Evolutionary conservation across 495 filamentous ascomycete genomes (phyloP).

Genomic region (Talaromyces wortmannii): DNA sequence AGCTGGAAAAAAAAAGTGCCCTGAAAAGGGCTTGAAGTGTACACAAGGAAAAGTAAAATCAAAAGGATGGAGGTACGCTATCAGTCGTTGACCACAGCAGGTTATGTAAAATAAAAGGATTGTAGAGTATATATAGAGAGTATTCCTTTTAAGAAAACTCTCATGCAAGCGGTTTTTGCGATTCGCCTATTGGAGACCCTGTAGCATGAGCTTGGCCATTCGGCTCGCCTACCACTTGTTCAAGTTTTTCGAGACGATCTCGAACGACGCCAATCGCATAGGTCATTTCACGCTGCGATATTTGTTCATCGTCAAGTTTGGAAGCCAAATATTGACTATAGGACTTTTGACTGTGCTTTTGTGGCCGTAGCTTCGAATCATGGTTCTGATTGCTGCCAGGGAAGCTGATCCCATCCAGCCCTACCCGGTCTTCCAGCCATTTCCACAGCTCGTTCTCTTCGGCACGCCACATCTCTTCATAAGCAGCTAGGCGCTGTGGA

Average conservation of each 20-base stretch:
- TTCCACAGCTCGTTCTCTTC: constrained; percentile 93
- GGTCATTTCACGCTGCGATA: constrained; percentile 74
- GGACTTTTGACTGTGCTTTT: constrained; percentile 10
- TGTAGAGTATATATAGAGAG: background rate
- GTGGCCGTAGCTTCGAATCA: constrained; percentile 14
- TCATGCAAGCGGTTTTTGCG: background rate
- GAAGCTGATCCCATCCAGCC: constrained; percentile 58
- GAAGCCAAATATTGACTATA: constrained; percentile 25
- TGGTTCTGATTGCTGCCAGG: constrained; percentile 21
- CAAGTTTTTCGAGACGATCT: constrained; percentile 68
- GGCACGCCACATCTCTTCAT: constrained; percentile 86
- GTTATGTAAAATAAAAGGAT: background rate
- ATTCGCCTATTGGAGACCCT: constrained; percentile 1
- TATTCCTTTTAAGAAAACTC: background rate
- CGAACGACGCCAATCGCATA: constrained; percentile 82
- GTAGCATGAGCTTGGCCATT: constrained; percentile 17
- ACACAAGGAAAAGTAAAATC: background rate
- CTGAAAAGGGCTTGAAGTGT: background rate
- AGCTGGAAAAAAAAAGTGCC: background rate
- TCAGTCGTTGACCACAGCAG: background rate
- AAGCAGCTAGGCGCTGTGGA: constrained; percentile 71
- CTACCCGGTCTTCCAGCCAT: constrained; percentile 88
- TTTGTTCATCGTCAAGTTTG: constrained; percentile 59
- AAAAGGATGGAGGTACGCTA: background rate
- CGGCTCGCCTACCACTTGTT: constrained; percentile 59